phyloP scores from a whole-genome alignment of 2,329 filamentous ascomycete species.

The Pseudogymnoascus sp. region DNA sequence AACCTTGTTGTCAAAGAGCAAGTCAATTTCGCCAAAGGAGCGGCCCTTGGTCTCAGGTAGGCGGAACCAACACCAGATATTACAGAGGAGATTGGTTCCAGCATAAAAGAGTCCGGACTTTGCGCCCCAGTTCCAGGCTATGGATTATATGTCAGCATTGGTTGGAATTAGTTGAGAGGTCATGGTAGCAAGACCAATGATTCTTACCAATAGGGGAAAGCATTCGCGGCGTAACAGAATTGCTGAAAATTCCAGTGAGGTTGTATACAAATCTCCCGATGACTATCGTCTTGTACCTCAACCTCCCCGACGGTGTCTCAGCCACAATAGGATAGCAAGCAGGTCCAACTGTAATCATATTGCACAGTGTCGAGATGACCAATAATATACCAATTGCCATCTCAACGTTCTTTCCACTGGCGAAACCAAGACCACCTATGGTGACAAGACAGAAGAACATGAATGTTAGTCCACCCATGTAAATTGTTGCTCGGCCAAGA shows the following conservation, averaged over 20 bases:
- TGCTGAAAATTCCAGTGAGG: constrained; percentile 23
- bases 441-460: constrained; percentile 46
- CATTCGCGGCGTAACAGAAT: constrained; percentile 26
- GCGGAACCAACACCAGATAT: constrained; percentile 36
- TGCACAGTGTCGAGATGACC: constrained; percentile 28
- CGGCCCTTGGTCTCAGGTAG: constrained; percentile 72
- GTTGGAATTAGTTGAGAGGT: not conserved
- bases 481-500: constrained; percentile 35
- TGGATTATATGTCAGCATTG: not conserved
- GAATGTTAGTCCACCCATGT: constrained; percentile 33
- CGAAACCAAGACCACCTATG: constrained; percentile 80
- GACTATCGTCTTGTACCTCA: constrained; percentile 25
- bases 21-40: constrained; percentile 76
- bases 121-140: constrained; percentile 28
- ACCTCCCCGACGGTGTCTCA: constrained; percentile 21
- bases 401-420: constrained; percentile 57
- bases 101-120: constrained; percentile 28
- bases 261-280: constrained; percentile 25
- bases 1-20: constrained; percentile 67
- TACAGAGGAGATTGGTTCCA: constrained; percentile 26
- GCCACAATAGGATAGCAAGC: constrained; percentile 25
- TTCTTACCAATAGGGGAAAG: constrained; percentile 21
- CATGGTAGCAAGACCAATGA: constrained; percentile 11
- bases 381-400: constrained; percentile 31
- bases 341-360: constrained; percentile 32